These are phyloP conservation scores for Boletus pseudo-olivaceus DNA, from an alignment of 768 basidiomycete genomes.

Conservation along the genomic window DNA sequence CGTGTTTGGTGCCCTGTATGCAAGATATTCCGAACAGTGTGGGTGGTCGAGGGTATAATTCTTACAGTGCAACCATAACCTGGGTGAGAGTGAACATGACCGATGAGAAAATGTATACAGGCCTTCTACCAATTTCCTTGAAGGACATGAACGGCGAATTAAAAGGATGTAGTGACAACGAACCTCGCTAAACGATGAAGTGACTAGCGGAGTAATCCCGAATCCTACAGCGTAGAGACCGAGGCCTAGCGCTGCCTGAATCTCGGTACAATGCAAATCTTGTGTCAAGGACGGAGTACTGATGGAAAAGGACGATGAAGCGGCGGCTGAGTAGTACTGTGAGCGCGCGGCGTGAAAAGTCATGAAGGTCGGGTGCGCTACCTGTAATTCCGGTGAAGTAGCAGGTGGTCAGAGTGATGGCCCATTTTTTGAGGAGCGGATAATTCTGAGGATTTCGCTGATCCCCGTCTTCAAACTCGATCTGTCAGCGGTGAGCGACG, in stretches of 20 bases:
- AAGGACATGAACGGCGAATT: not conserved
- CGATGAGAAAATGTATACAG: slow-evolving; percentile 53
- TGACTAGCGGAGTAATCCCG: slow-evolving; percentile 55
- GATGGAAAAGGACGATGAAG: slow-evolving; percentile 49
- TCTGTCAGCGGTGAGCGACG: slow-evolving; percentile 23
- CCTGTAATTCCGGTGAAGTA: slow-evolving; percentile 24
- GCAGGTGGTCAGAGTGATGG: slow-evolving; percentile 33
- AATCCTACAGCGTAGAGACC: slow-evolving; percentile 58
- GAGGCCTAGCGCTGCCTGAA: slow-evolving; percentile 46
- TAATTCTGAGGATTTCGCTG: slow-evolving; percentile 38
- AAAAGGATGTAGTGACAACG: not conserved
- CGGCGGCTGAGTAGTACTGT: slow-evolving; percentile 36
- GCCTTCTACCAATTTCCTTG: slow-evolving; percentile 62
- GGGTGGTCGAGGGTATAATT: not conserved
- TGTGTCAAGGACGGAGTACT: slow-evolving; percentile 53
- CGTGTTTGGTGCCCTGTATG: slow-evolving; percentile 40
- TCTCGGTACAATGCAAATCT: slow-evolving; percentile 40
- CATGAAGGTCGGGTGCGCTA: not conserved
- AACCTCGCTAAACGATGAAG: slow-evolving; percentile 63
- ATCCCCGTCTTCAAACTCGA: slow-evolving; percentile 40
- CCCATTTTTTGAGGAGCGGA: slow-evolving; percentile 39
- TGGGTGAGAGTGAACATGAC: slow-evolving; percentile 51
- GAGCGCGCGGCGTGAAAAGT: not conserved
- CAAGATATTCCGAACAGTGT: not conserved
- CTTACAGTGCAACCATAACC: slow-evolving; percentile 36